These are phyloP conservation scores for Chrysoporthe austroafricana DNA, from an alignment of 2,329 filamentous ascomycete genomes.

Conservation along the genomic window DNA sequence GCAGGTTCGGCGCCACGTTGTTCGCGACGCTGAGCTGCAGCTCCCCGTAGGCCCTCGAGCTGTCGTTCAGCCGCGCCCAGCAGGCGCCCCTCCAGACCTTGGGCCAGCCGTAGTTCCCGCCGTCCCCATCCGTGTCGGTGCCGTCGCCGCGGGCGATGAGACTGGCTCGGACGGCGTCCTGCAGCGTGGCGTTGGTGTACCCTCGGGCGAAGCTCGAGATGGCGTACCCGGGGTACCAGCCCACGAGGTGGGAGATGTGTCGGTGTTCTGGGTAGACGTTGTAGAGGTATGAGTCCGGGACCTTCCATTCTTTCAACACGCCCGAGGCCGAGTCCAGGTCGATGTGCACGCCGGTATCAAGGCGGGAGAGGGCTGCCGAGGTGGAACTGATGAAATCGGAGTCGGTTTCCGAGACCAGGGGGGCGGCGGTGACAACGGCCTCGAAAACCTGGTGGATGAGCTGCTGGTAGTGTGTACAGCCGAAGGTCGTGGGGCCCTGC, in stretches of 20 bases:
- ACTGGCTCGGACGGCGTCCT: constrained; percentile 48
- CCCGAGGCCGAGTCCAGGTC: constrained; percentile 38
- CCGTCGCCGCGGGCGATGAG: constrained; percentile 37
- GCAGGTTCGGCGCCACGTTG: constrained; percentile 55
- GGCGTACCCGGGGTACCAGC: constrained; percentile 59
- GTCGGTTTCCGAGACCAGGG: constrained; percentile 34
- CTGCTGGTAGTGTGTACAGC: constrained; percentile 58
- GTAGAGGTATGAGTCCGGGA: constrained; percentile 42
- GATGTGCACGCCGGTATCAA: constrained; percentile 56
- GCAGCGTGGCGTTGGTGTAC: constrained; percentile 48
- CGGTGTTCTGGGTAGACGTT: constrained; percentile 41
- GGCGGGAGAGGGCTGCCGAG: constrained; percentile 44
- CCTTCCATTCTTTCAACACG: constrained; percentile 56
- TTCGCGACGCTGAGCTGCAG: constrained; percentile 51
- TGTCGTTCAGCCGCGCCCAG: constrained; percentile 59
- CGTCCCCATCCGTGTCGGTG: constrained; percentile 19
- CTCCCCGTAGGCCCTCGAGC: constrained; percentile 51
- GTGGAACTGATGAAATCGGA: constrained; percentile 41
- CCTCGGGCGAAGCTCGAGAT: constrained; percentile 48
- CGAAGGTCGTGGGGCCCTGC: constrained; percentile 58
- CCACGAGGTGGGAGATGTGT: constrained; percentile 59
- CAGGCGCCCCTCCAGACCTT: constrained; percentile 62
- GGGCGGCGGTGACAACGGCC: constrained; percentile 38
- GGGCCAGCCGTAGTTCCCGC: constrained; percentile 56
- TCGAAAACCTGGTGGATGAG: constrained; percentile 50